phyloP scores from a whole-genome alignment of 345 rosid genomes.

The Aethionema arabicum region DNA sequence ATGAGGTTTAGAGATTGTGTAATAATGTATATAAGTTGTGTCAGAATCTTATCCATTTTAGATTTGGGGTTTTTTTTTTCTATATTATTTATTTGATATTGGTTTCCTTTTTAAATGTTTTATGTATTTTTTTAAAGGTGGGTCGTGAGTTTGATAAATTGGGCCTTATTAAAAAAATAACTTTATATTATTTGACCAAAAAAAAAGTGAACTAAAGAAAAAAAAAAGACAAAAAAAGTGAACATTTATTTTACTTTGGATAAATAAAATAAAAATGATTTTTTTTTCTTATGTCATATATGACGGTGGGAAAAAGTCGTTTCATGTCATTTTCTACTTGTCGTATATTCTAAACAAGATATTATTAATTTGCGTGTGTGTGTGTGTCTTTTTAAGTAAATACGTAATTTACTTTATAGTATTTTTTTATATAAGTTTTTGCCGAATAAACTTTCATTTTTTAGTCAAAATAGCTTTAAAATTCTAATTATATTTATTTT shows the following conservation, averaged over 20 bases:
- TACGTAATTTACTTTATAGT: too few relatives aligned
- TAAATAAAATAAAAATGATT: not conserved
- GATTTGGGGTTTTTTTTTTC: slow-evolving; percentile 3
- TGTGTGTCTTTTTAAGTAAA: too few relatives aligned
- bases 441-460: too few relatives aligned
- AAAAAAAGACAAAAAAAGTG: not conserved
- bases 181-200: not conserved
- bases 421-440: too few relatives aligned
- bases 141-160: slow-evolving; percentile 16
- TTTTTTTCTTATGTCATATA: slow-evolving; percentile 12
- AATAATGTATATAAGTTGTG: slow-evolving; percentile 2
- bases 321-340: slow-evolving; percentile 32
- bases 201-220: too few relatives aligned
- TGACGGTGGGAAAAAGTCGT: slow-evolving; percentile 31
- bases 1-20: not conserved
- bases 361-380: not conserved
- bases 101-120: not conserved
- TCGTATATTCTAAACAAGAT: slow-evolving; percentile 20
- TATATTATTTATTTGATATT: slow-evolving; percentile 15
- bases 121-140: slow-evolving; percentile 13
- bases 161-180: not conserved
- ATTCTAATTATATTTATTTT: too few relatives aligned
- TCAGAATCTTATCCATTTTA: slow-evolving; percentile 27
- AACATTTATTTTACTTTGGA: not conserved
- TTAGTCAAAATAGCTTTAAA: too few relatives aligned